Conservation (phyloP, 2,329 filamentous ascomycete species). For the Beauveria asiatica region DNA sequence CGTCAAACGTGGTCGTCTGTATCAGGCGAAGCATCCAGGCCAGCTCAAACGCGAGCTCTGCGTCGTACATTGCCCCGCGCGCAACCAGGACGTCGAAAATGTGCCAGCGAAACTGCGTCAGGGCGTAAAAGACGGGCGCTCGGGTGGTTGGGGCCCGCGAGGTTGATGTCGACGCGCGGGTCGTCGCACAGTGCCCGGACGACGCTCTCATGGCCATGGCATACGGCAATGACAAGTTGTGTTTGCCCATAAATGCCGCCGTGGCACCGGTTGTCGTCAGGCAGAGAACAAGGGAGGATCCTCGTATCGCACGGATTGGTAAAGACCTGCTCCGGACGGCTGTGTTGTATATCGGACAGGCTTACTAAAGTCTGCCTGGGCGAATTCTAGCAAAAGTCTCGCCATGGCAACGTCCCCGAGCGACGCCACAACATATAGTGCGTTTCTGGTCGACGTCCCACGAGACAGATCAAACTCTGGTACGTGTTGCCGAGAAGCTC, state of each 20-base stretch:
- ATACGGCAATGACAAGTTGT: background rate
- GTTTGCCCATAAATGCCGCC: background rate
- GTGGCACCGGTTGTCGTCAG: background rate
- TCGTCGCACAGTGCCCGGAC: background rate
- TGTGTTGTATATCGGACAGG: background rate
- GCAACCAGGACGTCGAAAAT: background rate
- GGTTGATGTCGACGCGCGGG: background rate
- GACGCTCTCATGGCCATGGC: background rate
- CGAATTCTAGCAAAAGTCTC: background rate
- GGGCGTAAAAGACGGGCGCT: background rate
- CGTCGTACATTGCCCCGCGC: background rate
- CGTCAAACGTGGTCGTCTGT: background rate
- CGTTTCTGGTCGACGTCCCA: background rate
- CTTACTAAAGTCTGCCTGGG: background rate
- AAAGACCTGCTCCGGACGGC: fast-evolving
- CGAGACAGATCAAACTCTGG: background rate
- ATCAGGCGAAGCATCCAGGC: background rate
- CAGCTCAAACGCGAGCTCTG: background rate
- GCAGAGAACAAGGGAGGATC: background rate
- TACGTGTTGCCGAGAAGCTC: background rate
- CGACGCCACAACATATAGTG: background rate
- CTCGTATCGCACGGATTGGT: background rate
- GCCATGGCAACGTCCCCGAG: background rate
- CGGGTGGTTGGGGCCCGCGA: background rate
- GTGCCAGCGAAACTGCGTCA: background rate